Evolutionary conservation across 768 basidiomycete species (phyloP).

Genomic region (Fomitopsis serialis): DNA sequence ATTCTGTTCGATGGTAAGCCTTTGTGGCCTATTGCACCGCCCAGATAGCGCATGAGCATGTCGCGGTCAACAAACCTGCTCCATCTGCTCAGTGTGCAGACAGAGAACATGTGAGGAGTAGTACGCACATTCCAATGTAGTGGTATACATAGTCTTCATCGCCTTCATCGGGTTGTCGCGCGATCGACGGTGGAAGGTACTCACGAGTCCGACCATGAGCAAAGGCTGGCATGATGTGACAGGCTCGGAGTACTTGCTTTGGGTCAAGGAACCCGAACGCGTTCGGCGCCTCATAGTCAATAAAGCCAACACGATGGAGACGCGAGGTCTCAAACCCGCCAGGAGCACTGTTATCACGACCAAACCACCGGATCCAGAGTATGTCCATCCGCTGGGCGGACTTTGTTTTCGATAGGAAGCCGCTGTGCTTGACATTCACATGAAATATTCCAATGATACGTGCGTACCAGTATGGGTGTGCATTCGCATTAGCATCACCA

Average conservation of each 20-base stretch:
- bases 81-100: too few relatives aligned
- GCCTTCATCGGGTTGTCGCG: slow-evolving; percentile 1
- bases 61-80: slow-evolving; percentile 26
- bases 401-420: background rate
- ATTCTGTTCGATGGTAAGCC: too few relatives aligned
- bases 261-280: slow-evolving; percentile 47
- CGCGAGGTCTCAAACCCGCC: slow-evolving; percentile 20
- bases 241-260: slow-evolving; percentile 28
- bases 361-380: slow-evolving; percentile 38
- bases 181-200: slow-evolving; percentile 8
- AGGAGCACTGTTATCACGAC: slow-evolving; percentile 18
- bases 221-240: slow-evolving; percentile 41
- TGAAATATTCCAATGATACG: slow-evolving; percentile 24
- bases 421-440: slow-evolving; percentile 15
- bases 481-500: background rate
- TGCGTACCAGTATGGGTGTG: slow-evolving; percentile 26
- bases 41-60: slow-evolving; percentile 20
- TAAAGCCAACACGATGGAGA: slow-evolving; percentile 37
- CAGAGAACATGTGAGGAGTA: background rate
- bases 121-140: slow-evolving; percentile 23
- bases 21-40: slow-evolving; percentile 19
- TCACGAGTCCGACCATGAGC: slow-evolving; percentile 14
- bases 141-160: slow-evolving; percentile 14
- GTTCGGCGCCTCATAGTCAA: slow-evolving; percentile 19
- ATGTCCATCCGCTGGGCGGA: slow-evolving; percentile 22